Conservation (phyloP, 371 early-diverging fungal species). For the Apophysomyces sp. region DNA sequence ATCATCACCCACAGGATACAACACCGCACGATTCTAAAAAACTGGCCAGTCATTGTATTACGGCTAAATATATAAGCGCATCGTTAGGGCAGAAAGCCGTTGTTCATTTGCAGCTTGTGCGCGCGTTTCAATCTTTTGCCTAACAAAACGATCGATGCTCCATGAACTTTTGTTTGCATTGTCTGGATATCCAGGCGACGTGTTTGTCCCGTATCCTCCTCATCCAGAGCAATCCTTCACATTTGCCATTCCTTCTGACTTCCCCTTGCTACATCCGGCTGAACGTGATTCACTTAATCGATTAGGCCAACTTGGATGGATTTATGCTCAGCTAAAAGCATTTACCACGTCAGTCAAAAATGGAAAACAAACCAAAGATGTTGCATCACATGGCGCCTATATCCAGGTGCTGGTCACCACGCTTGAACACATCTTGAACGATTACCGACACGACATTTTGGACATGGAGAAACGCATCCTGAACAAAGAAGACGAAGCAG, state of each 20-base stretch:
- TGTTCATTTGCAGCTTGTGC: not conserved
- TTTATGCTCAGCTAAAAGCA: constrained; percentile 40
- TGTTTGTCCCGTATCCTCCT: constrained; percentile 62
- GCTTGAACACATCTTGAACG: constrained; percentile 48
- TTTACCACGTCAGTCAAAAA: constrained; percentile 34
- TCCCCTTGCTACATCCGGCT: constrained; percentile 66
- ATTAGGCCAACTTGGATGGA: constrained; percentile 66
- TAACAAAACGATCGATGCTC: constrained; percentile 52
- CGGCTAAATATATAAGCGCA: constrained; percentile 2
- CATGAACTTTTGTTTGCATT: constrained; percentile 77
- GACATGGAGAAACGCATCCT: constrained; percentile 57
- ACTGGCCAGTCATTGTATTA: not conserved
- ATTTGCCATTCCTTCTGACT: constrained; percentile 56
- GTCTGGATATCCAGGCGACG: constrained; percentile 66
- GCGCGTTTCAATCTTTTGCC: not conserved
- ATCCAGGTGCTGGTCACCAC: constrained; percentile 53
- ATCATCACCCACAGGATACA: not conserved
- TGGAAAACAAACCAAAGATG: constrained; percentile 2
- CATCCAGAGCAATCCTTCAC: constrained; percentile 42
- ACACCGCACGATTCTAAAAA: not conserved
- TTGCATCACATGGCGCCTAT: constrained; percentile 28
- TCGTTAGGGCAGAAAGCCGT: not conserved
- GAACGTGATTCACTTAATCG: constrained; percentile 68
- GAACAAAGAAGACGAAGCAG: constrained; percentile 44
- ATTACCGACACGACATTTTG: constrained; percentile 56